Base-by-base conservation (phyloP, 2,329 filamentous ascomycete species). In the Cercospora sesami region DNA sequence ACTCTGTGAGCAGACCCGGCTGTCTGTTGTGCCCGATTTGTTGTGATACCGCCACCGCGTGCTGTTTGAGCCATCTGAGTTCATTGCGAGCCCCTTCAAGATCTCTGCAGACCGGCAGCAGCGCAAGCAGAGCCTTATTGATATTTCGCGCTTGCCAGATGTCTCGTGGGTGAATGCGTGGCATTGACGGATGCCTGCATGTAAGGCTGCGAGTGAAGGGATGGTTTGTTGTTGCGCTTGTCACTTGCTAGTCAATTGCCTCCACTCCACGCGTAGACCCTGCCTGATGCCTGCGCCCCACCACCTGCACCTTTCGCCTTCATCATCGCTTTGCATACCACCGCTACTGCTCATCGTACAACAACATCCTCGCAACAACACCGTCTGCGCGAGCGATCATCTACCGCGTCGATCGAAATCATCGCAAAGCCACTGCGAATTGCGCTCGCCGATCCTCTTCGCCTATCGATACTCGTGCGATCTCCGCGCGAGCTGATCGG, bases 31-130 rank as follows among this genome's bases (percentile, higher is more conserved):
- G 77, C 45, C 66, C 64, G 18, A 33, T 63, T 21, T 64, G 51
- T 77, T 71, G 73, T 42, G 68, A 59, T 58, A 70, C 36, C 57
- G 73, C 71, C 61, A 75, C 73, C 39, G 82, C 78, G 70, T 91
- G 86, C 70, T 90, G 84, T 61, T 81, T 83, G 63, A 94, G 86
- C 91, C 91, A 94, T 74, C 90, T 85, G 62, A 93, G 81, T 81
- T 94, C 91, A 75, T 87, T 88, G 64, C 82, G 81, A 5, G 90
- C 89, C 3, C 88, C 87, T n/a, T 78, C 76, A 2, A 93, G 75
- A 73, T 87, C 85, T 68, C 89, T 84, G 72, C 90, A 91, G 8
- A 84, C 84, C 14, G 84, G 86, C 1, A 94, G 84, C 4, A 94
- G 84, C 2, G 83, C 77, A 7, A 87, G 83, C 5, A 91, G 82